A percentile compares a stretch with the other conserved stretches of the same genome.
phyloP scores from a whole-genome alignment of 257 asterid genomes.

The Cruciata laevipes region DNA sequence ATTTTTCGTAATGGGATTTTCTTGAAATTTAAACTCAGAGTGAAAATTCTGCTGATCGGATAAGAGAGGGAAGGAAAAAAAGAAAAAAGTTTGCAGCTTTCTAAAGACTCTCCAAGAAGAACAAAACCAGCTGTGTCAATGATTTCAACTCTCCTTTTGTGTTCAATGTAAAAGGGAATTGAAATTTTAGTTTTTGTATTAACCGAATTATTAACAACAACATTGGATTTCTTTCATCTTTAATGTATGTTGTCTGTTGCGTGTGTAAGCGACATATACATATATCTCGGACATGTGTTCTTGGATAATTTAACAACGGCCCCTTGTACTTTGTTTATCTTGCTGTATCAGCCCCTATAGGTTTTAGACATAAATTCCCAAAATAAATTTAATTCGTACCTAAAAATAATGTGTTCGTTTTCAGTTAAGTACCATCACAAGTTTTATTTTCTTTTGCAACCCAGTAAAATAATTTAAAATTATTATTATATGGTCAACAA shows the following conservation, averaged over 20 bases:
- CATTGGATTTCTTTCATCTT: conserved; percentile 5
- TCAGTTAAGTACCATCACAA: too few species aligned
- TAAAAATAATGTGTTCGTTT: too few species aligned
- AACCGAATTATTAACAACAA: not conserved
- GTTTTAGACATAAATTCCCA: not conserved
- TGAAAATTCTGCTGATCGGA: conserved; percentile 10
- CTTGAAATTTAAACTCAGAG: not conserved
- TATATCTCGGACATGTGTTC: not conserved
- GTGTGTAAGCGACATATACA: conserved; percentile 9
- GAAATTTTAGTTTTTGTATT: conserved; percentile 1
- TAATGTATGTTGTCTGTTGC: conserved; percentile 2
- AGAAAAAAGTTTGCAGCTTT: conserved; percentile 13
- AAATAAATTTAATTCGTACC: too few species aligned
- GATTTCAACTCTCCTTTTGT: conserved; percentile 24
- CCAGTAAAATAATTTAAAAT: too few species aligned
- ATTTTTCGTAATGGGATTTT: conserved; percentile 4
- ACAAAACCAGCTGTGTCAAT: conserved; percentile 16
- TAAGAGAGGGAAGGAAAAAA: not conserved
- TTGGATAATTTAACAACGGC: not conserved
- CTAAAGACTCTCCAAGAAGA: conserved; percentile 1
- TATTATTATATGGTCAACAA: too few species aligned
- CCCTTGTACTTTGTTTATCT: not conserved
- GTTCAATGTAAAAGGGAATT: conserved; percentile 19
- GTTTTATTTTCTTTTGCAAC: too few species aligned
- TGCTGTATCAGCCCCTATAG: not conserved